Conservation (phyloP, 768 basidiomycete genomes). For the Ramaria rubella region DNA sequence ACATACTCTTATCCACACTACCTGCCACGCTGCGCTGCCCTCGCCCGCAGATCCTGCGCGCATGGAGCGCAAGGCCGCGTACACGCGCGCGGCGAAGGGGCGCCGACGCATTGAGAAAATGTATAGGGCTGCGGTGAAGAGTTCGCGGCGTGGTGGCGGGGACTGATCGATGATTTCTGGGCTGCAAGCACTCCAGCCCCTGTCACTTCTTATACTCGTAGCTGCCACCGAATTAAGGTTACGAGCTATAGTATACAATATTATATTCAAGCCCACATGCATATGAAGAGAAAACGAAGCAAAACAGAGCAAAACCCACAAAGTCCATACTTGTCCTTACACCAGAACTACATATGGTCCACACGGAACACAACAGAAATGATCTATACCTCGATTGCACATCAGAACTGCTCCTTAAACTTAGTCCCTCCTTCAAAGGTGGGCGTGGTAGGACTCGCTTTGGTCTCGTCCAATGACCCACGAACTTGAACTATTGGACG, state of each 20-base stretch:
- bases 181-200: neutral
- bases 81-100: constrained; percentile 41
- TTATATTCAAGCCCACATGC: too few relatives aligned
- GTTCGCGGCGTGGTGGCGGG: constrained; percentile 25
- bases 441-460: neutral
- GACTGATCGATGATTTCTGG: constrained; percentile 13
- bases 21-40: constrained; percentile 41
- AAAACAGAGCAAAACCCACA: too few relatives aligned
- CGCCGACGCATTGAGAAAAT: constrained; percentile 46
- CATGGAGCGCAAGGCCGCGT: constrained; percentile 43
- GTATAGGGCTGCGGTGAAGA: constrained; percentile 39
- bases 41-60: constrained; percentile 52
- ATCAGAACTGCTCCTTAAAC: constrained; percentile 5
- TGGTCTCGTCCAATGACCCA: neutral
- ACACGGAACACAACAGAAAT: neutral
- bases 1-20: constrained; percentile 42
- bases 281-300: too few relatives aligned
- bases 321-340: neutral
- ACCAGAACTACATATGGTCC: constrained; percentile 28
- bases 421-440: constrained; percentile 2
- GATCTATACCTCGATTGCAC: too few relatives aligned
- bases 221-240: too few relatives aligned
- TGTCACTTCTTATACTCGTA: neutral
- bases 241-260: too few relatives aligned
- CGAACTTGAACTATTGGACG: neutral